Base-by-base conservation (phyloP, 2,329 filamentous ascomycete genomes). In the Colletotrichum sp. region DNA sequence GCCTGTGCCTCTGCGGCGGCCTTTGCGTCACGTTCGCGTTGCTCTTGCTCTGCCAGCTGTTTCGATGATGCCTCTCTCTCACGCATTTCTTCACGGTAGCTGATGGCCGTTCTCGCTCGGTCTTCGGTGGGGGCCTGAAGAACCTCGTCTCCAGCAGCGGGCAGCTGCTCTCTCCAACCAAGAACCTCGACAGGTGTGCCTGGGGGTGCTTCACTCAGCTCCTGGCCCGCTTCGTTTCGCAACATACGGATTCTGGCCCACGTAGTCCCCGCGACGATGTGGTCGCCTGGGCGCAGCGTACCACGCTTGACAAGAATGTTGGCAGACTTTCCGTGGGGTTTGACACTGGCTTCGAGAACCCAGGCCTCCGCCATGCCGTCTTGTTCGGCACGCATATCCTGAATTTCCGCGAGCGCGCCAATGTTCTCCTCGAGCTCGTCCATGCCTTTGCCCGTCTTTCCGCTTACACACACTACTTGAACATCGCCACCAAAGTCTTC, bases 401-500 rank as follows among this genome's bases (percentile, higher is more conserved):
- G 90, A 79, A 99, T 92, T 82, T 99, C 97, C 2, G 96, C 94
- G 7, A 98, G 90, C 0, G 95, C 94, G 26, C 97, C 87, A 64
- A 96, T 95, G 65, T 94, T 96, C 87, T 99, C 98, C 85, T 99
- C 97, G 3, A 99, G 90, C 67, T 98, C 94, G 18, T 92, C 88
- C 93, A 99, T 99, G 65, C 97, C 97, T 83, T 94, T 88, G 2
- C 97, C 97, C 0, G 97, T 99, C 87, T 97, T 98, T 60, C 96
- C 98, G 81, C 95, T 98, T 52, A 99, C 96, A 70, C 91, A 92
- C 4, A 99, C 95, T 21, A 96, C 95, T 84, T 99, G 97, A 21
- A 97, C 95, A 78, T 99, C 97, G 75, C 97, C 97, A 55, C 97
- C 97, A 81, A 92, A 98, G 82, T 99, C 97, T 86, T 99, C 97